Conservation (phyloP, 371 early-diverging fungal genomes). For the Apophysomyces ossiformis region DNA sequence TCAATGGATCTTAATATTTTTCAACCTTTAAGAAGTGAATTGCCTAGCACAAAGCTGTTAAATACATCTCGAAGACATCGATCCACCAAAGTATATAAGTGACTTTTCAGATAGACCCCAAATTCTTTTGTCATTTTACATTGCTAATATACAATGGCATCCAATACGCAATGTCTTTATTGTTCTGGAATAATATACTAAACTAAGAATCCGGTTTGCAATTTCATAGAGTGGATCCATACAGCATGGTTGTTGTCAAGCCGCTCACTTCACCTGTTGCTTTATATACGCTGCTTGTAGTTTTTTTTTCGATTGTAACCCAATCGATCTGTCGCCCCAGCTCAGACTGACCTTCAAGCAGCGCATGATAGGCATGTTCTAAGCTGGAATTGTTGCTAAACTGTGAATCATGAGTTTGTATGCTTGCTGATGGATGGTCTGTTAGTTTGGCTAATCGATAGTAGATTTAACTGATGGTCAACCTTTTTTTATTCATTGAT, state of each 20-base stretch:
- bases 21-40: too few species aligned
- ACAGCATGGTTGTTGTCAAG: not conserved
- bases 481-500: not conserved
- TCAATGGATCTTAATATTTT: too few species aligned
- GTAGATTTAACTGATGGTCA: not conserved
- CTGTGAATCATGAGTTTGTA: not conserved
- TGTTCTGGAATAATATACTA: not conserved
- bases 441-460: not conserved
- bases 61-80: not conserved
- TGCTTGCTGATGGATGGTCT: not conserved
- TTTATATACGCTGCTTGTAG: not conserved
- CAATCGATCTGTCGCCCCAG: not conserved
- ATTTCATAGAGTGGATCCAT: not conserved
- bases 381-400: not conserved
- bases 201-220: not conserved
- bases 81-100: not conserved
- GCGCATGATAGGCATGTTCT: not conserved
- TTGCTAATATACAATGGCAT: not conserved
- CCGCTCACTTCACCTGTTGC: not conserved
- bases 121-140: not conserved
- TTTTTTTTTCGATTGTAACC: not conserved
- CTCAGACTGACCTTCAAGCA: not conserved
- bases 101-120: not conserved
- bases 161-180: not conserved
- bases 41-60: too few species aligned